Conservation (phyloP, 169 alveolate genomes). For the Fabrea salina region DNA sequence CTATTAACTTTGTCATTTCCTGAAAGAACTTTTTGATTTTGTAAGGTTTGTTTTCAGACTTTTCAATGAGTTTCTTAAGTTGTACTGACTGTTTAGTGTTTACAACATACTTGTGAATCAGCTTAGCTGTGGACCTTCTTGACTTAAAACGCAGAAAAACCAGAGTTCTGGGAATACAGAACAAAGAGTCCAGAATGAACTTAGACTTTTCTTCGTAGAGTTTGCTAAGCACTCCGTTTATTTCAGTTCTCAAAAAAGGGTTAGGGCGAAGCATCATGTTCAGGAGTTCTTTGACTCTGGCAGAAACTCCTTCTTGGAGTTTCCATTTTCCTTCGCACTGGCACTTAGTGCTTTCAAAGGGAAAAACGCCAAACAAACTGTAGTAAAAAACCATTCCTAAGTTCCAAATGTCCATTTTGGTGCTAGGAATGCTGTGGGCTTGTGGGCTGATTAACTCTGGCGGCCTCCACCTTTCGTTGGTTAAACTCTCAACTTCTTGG, state of each 20-base stretch:
- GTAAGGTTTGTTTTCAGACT: not conserved
- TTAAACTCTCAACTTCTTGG: too few species aligned
- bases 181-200: not conserved
- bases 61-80: not conserved
- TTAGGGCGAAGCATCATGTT: not conserved
- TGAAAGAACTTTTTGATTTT: conserved; percentile 3
- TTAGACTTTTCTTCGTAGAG: not conserved
- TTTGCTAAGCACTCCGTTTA: not conserved
- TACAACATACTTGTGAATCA: not conserved
- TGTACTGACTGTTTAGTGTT: not conserved
- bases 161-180: not conserved
- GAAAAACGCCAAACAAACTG: not conserved
- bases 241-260: not conserved
- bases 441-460: not conserved
- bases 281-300: not conserved
- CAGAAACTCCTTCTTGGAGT: not conserved
- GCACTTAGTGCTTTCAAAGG: not conserved
- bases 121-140: not conserved
- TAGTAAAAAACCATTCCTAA: conserved; percentile 19
- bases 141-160: not conserved
- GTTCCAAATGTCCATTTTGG: conserved; percentile 6
- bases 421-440: not conserved
- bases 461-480: too few species aligned
- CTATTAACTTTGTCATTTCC: not conserved
- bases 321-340: not conserved